A percentile compares a stretch with the other conserved stretches of the same genome.
phyloP scores from a whole-genome alignment of 2,329 filamentous ascomycete species.

The Talaromyces sp. region DNA sequence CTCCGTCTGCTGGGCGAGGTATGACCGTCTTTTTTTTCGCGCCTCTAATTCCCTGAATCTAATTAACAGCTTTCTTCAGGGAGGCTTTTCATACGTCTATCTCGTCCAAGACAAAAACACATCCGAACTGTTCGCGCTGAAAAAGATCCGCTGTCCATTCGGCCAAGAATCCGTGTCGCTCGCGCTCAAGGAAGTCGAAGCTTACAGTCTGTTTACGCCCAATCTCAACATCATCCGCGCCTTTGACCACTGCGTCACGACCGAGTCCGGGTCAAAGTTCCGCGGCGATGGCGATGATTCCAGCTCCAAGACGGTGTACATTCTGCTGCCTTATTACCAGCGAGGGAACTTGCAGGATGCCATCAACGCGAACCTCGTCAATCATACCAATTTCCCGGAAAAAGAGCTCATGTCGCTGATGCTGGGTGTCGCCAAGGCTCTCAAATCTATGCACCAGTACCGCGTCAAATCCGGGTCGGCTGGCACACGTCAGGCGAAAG shows the following conservation, averaged over 20 bases:
- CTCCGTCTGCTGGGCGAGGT: conserved; percentile 88
- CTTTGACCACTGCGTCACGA: conserved; percentile 75
- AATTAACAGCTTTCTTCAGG: conserved; percentile 43
- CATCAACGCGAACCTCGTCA: conserved; percentile 97
- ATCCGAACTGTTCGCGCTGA: conserved; percentile 83
- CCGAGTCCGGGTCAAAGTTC: conserved; percentile 55
- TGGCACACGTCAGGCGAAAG: conserved; percentile 50
- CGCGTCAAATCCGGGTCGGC: conserved; percentile 54
- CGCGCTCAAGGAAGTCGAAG: conserved; percentile 94
- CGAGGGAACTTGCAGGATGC: conserved; percentile 94
- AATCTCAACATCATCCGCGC: conserved; percentile 81
- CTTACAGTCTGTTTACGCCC: conserved; percentile 82
- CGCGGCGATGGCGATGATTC: conserved; percentile 53
- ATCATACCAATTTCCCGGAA: conserved; percentile 86
- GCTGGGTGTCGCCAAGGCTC: conserved; percentile 79
- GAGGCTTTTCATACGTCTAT: conserved; percentile 98
- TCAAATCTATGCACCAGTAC: conserved; percentile 90
- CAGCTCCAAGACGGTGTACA: conserved; percentile 88
- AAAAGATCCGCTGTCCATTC: conserved; percentile 98
- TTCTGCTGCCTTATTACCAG: conserved; percentile 90
- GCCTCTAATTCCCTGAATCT: not conserved
- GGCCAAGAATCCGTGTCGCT: conserved; percentile 92
- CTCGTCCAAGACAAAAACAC: conserved; percentile 86
- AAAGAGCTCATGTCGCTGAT: conserved; percentile 82
- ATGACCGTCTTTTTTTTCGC: conserved; percentile 21